These are phyloP conservation scores for Populus davidiana DNA, from an alignment of 345 rosid genomes.

Conservation along the genomic window DNA sequence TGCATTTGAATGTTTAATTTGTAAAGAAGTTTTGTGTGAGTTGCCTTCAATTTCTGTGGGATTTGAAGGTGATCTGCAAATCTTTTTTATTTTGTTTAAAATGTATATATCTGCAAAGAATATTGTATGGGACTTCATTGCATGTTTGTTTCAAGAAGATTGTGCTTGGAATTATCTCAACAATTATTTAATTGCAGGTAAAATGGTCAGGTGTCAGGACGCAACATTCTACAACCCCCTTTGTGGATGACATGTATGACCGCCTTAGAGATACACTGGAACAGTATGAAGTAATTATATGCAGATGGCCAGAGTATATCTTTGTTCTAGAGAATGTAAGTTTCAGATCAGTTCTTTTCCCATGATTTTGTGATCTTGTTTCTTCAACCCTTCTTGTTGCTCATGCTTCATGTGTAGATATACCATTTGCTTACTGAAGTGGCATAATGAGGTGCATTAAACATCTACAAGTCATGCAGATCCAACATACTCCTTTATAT, in stretches of 20 bases:
- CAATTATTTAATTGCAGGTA: constrained; percentile 55
- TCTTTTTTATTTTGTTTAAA: neutral
- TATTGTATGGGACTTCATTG: neutral
- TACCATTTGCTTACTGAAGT: neutral
- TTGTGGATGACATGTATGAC: constrained; percentile 90
- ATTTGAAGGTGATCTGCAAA: neutral
- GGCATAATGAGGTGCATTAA: neutral
- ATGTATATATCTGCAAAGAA: neutral
- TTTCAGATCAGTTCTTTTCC: neutral
- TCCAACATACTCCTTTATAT: too few relatives aligned
- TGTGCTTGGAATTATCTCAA: neutral
- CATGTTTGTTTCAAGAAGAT: neutral
- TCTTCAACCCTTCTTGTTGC: too few relatives aligned
- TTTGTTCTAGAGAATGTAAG: constrained; percentile 89
- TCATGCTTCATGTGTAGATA: neutral
- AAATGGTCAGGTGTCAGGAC: constrained; percentile 96
- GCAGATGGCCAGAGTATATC: constrained; percentile 95
- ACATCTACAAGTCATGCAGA: too few relatives aligned
- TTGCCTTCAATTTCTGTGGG: neutral
- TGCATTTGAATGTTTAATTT: neutral
- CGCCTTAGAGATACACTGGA: constrained; percentile 68
- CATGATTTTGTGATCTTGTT: neutral
- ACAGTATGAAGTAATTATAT: constrained; percentile 81
- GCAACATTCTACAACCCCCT: constrained; percentile 92
- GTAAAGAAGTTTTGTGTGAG: neutral